A percentile compares a stretch with the other conserved stretches of the same genome.
phyloP scores from a whole-genome alignment of 345 rosid genomes.

The Dipteronia sinensis region DNA sequence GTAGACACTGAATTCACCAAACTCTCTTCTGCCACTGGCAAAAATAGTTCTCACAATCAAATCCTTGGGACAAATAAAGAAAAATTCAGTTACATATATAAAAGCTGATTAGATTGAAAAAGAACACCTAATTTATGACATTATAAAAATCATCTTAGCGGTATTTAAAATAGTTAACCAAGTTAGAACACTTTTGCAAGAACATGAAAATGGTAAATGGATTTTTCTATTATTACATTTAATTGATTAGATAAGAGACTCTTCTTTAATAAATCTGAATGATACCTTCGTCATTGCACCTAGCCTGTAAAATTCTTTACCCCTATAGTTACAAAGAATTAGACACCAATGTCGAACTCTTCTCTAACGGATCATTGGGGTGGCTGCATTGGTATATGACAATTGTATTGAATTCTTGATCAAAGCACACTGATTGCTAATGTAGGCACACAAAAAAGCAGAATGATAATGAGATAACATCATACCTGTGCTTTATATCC shows the following conservation, averaged over 20 bases:
- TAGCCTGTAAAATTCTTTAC: neutral
- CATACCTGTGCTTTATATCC: constrained; percentile 84
- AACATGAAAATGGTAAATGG: neutral
- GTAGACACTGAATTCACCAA: constrained; percentile 89
- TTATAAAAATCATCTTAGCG: neutral
- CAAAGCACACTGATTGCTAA: neutral
- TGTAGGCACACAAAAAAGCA: neutral
- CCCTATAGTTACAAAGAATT: neutral
- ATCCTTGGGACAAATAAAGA: constrained; percentile 42
- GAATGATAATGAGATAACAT: neutral
- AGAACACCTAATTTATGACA: neutral
- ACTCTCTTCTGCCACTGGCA: constrained; percentile 87
- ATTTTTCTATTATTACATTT: neutral
- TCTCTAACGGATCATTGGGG: neutral
- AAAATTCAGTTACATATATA: constrained; percentile 21
- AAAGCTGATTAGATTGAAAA: neutral
- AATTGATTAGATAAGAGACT: neutral
- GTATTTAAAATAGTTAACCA: neutral
- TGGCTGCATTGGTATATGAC: neutral
- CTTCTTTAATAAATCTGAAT: neutral
- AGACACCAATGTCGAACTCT: neutral
- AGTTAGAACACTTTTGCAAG: neutral
- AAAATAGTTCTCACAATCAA: constrained; percentile 54
- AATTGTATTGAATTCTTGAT: neutral
- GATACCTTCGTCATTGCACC: neutral